These are phyloP conservation scores for Tylopilus plumbeoviolaceoides DNA, from an alignment of 768 basidiomycete species.

Conservation along the genomic window DNA sequence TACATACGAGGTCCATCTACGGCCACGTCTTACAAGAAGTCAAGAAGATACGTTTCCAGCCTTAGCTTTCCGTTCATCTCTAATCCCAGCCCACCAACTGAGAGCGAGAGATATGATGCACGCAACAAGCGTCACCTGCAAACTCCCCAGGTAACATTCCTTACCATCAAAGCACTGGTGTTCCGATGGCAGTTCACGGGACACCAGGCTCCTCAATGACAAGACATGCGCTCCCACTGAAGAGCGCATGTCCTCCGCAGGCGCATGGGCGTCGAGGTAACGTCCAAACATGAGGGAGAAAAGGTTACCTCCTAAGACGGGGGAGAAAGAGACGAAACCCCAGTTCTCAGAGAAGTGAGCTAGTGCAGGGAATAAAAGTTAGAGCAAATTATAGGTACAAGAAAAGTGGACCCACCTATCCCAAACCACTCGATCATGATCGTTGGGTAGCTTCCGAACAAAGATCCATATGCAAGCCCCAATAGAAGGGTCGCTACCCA, in stretches of 20 bases:
- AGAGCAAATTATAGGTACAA: not conserved
- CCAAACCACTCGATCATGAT: slow-evolving; percentile 89
- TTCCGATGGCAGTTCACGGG: slow-evolving; percentile 23
- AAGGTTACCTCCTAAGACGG: slow-evolving; percentile 75
- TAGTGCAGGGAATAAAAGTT: slow-evolving; percentile 18
- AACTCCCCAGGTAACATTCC: slow-evolving; percentile 55
- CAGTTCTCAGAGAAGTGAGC: slow-evolving; percentile 83
- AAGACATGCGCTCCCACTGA: not conserved
- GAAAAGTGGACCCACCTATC: slow-evolving; percentile 49
- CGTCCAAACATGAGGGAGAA: slow-evolving; percentile 82
- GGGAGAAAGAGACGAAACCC: slow-evolving; percentile 73
- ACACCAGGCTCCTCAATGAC: not conserved
- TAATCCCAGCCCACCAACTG: slow-evolving; percentile 36
- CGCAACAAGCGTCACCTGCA: slow-evolving; percentile 43
- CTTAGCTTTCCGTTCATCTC: slow-evolving; percentile 22
- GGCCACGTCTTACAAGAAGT: no score
- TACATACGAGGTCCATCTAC: no score
- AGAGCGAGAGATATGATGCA: slow-evolving; percentile 34
- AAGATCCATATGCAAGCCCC: slow-evolving; percentile 58
- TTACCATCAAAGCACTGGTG: slow-evolving; percentile 55
- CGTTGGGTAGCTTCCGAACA: slow-evolving; percentile 73
- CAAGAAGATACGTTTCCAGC: not conserved
- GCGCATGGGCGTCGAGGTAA: slow-evolving; percentile 71
- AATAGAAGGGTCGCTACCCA: slow-evolving; percentile 47
- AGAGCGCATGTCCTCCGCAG: slow-evolving; percentile 5